Base-by-base conservation (phyloP, 108 stramenopile species). In the Discostella pseudostelligera region DNA sequence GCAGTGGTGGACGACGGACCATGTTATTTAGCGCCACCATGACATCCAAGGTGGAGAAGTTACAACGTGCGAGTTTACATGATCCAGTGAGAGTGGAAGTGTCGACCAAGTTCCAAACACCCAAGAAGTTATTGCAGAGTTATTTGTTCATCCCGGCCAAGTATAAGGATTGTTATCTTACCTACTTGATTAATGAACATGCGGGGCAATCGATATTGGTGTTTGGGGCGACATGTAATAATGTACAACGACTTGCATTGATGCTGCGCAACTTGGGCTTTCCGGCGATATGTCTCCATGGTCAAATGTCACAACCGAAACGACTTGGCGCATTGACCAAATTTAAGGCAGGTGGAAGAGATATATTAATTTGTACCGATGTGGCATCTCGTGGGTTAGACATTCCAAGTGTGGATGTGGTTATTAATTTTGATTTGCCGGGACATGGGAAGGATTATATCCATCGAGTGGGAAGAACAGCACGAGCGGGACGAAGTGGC, bases 101-200 rank as follows among this genome's bases (percentile, higher is more conserved):
- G 3, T 84, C 89, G 0, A 92, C 92, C 59, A 96, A 97, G 67
- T 99, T 97, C 74, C 85, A 93, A 65, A 99, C 97, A 12, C 97
- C 96, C 24, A 90, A 93, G 62, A 89, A 96, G 43, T 77, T 99
- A 21, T 63, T 96, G 42, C 99, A 99, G 75, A 84, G 81, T 72
- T 99, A 98, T 72, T 59, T 99, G 24, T 97, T 99, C 73, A 90
- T 97, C 59, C 99, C 99, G n/a, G 98, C 98, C 35, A 98, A 98
- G 78, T 97, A 96, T 89, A 98, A 99, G 93, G 99, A 99, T 80
- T 87, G 88, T 62, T 98, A 99, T 80, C 85, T 99, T 45, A 91
- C 96, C 14, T 98, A 94, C 71, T 54, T 98, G 29, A 86, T 99
- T 57, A 94, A 99, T 72, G 97, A 98, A 74, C 84, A 94, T 68